These are phyloP conservation scores for Triglochin maritima DNA, from an alignment of 106 monocot genomes.

Conservation along the genomic window DNA sequence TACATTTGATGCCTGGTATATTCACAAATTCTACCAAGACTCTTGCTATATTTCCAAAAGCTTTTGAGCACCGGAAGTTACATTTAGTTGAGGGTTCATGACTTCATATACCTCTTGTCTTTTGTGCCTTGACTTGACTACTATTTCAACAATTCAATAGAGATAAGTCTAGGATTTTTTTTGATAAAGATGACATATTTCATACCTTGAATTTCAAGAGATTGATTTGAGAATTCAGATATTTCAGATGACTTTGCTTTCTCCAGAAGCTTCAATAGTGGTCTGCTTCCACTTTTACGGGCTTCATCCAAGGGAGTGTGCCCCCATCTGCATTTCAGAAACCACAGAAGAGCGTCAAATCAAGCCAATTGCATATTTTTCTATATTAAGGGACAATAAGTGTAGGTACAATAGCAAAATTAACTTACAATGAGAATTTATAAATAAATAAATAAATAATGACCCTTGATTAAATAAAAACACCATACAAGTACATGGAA, in stretches of 20 bases:
- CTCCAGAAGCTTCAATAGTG: slow-evolving; percentile 34
- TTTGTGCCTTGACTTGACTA: too few relatives aligned
- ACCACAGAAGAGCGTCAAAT: not conserved
- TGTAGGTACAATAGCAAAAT: not conserved
- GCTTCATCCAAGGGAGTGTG: slow-evolving; percentile 59
- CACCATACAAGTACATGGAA: too few relatives aligned
- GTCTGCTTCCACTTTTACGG: slow-evolving; percentile 35
- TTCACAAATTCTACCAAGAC: too few relatives aligned
- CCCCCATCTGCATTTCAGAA: slow-evolving; percentile 46
- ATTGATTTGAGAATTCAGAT: slow-evolving; percentile 18
- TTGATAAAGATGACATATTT: not conserved
- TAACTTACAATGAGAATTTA: not conserved
- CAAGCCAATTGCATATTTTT: not conserved
- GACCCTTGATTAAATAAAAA: too few relatives aligned
- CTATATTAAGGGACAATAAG: not conserved
- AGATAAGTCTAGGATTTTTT: too few relatives aligned
- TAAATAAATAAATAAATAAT: too few relatives aligned
- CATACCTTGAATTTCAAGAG: slow-evolving; percentile 29
- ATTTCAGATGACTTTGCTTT: slow-evolving; percentile 31
- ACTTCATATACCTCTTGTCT: not conserved
- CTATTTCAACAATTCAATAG: not conserved
- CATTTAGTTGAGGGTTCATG: not conserved
- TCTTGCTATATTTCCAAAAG: too few relatives aligned
- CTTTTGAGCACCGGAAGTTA: not conserved
- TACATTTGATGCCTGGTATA: too few relatives aligned